These are phyloP conservation scores for Sequoiadendron giganteum DNA, from an alignment of 75 land plant species.

Conservation along the genomic window DNA sequence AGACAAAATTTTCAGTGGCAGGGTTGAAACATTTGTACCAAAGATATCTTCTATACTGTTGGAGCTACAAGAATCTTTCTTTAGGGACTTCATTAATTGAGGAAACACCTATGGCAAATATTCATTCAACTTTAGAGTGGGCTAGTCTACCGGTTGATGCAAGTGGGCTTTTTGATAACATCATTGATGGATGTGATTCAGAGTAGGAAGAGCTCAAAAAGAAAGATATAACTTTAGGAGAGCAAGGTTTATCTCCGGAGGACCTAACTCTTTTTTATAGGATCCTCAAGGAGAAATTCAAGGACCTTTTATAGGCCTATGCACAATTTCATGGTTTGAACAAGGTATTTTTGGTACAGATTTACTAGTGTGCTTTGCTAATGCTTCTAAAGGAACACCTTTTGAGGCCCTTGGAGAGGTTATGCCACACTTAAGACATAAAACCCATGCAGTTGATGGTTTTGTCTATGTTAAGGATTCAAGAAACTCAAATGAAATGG, in stretches of 20 bases:
- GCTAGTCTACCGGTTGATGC: slow-evolving; percentile 24
- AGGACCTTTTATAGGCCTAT: slow-evolving; percentile 88
- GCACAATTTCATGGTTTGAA: slow-evolving; percentile 94
- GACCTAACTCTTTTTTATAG: slow-evolving; percentile 71
- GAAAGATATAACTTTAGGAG: slow-evolving; percentile 7
- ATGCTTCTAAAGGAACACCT: slow-evolving; percentile 80
- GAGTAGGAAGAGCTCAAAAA: background rate
- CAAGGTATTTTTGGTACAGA: slow-evolving; percentile 94
- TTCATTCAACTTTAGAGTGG: background rate
- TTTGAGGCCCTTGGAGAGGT: slow-evolving; percentile 71
- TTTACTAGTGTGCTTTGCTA: slow-evolving; percentile 76
- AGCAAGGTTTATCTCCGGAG: slow-evolving; percentile 37
- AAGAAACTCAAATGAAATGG: slow-evolving; percentile 14
- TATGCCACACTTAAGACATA: slow-evolving; percentile 76
- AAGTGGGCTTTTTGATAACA: slow-evolving; percentile 22
- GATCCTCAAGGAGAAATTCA: slow-evolving; percentile 96
- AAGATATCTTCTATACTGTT: background rate
- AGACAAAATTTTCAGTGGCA: background rate
- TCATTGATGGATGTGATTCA: slow-evolving; percentile 7
- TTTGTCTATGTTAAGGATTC: slow-evolving; percentile 17
- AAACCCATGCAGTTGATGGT: slow-evolving; percentile 17
- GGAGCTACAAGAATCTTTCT: background rate
- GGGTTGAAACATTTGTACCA: background rate
- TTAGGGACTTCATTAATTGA: background rate
- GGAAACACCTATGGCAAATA: background rate